Base-by-base conservation (phyloP, 192 early-diverging fungal genomes). In the Mortierella antarctica region DNA sequence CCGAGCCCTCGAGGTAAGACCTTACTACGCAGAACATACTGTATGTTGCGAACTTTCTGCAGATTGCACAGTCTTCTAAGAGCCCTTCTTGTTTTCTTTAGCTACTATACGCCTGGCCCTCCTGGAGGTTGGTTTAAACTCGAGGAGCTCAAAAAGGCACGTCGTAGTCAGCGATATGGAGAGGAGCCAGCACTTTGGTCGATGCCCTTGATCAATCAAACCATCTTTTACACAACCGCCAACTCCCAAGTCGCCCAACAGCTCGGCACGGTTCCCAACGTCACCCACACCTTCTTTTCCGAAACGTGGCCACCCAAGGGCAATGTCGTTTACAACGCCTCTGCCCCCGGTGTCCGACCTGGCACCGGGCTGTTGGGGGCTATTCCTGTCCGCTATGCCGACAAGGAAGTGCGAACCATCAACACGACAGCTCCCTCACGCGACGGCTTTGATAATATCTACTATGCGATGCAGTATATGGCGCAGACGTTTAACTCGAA, bases 331-430 rank as follows among this genome's bases (percentile, higher is more conserved):
- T 71, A 60, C 42, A 79, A 79, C 50, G 18, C 31, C 48, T 54
- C 23, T 0, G 57, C 57, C 8, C 62, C 67, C 2, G 63, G 50
- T 8, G 55, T 51, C 15, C 15, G 17, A 7, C 49, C 55, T 18
- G 73, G 73, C 48, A 48, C 73, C 6, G 73, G 73, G n/a, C 48
- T 79, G 31, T 48, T 79, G 41, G 76, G 69, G 6, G 69, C 69
- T 8, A 71, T 79, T 6, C 76, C 69, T n/a, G 46, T 67, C 14
- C 74, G 74, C 13, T 78, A 65, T 44, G 39, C 61, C 15, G 39
- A 7, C 52, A 17, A 10, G 2, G 6, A n/a, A 7, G 40, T 18
- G 15, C 42, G 51, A 7, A 6, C 23, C 1, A 7, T 12, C 31
- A 17, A 51, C 31, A 67, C 2, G 15, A 55, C 15, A 3, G 21